Evolutionary conservation across 2,329 filamentous ascomycete species (phyloP), one percentile per base, ranked within the genome.

Genomic region (Fusarium sp.): DNA sequence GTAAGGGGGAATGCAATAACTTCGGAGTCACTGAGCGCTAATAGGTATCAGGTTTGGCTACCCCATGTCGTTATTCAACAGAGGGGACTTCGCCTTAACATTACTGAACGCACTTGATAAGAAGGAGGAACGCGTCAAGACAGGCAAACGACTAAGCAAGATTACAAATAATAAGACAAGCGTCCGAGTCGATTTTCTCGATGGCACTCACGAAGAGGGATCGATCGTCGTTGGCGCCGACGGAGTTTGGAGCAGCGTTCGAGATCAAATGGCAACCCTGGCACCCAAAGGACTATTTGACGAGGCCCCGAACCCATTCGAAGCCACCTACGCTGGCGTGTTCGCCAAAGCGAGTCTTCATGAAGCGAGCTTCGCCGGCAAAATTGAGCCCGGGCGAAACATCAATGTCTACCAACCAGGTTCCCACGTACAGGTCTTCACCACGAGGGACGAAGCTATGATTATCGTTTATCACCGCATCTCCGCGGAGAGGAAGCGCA

Each of bases 221-320:
- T 66, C 63, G 0, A 49, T 66, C 0, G 17, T 52, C 0, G 26
- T 67, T 3, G 63, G 63, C 2, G 58, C 62, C 1, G 63, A 66
- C 0, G 63, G 63, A 0, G 35, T 66, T 4, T 66, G 63, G 63
- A 66, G 63, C 4, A 43, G 48, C 2, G 62, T 66, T 3, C 49
- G 63, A 30, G 63, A 67, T 3, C 56, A 67, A 9, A 67, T 66
- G 45, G 56, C 47, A 22, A 26, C 45, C 0, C 54, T 45, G 1
- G 62, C 56, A 17, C 50, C 62, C 17, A 55, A 62, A n/a, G 63
- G 63, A 0, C 57, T 67, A 2, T 63, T 67, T 2, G 63, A 67
- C 5, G 41, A 57, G 13, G 24, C 20, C 2, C n/a, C 40, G 2
- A 67, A 67, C 20, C 63, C 63, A 2, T 63, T 67, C 11, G 46